A percentile compares a stretch with the other conserved stretches of the same genome.
phyloP scores from a whole-genome alignment of 345 rosid genomes.

The Pseudoturritis turrita region DNA sequence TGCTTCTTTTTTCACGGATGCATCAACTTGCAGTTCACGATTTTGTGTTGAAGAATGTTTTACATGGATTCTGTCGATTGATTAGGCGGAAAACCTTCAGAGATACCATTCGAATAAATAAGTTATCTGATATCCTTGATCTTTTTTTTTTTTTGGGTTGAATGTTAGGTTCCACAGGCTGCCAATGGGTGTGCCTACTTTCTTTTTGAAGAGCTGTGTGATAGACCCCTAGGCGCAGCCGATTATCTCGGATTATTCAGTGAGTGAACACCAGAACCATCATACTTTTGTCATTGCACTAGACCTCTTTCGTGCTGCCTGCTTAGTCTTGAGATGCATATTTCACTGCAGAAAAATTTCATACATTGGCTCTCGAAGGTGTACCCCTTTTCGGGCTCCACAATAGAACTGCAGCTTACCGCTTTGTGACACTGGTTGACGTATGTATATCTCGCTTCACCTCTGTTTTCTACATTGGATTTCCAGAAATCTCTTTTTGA shows the following conservation, averaged over 20 bases:
- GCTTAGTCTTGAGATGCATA: slow-evolving; percentile 20
- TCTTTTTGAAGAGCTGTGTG: slow-evolving; percentile 86
- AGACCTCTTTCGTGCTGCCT: neutral
- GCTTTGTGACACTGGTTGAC: slow-evolving; percentile 95
- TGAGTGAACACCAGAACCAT: slow-evolving; percentile 36
- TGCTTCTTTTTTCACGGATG: neutral
- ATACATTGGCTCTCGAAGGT: slow-evolving; percentile 86
- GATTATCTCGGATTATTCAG: slow-evolving; percentile 96
- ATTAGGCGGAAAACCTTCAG: neutral
- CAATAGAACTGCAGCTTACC: slow-evolving; percentile 89
- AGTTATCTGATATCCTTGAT: neutral
- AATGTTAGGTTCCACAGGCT: slow-evolving; percentile 65
- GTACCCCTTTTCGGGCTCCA: slow-evolving; percentile 81
- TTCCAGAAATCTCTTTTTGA: neutral
- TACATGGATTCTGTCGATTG: neutral
- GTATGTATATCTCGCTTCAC: slow-evolving; percentile 50
- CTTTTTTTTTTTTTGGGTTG: neutral
- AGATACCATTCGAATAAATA: neutral
- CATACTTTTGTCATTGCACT: neutral
- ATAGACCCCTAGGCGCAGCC: slow-evolving; percentile 91
- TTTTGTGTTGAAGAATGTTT: neutral
- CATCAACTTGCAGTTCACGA: neutral
- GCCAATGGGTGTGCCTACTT: slow-evolving; percentile 95
- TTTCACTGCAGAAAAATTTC: slow-evolving; percentile 66
- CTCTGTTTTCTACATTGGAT: neutral